These are phyloP conservation scores for Elaeis oleifera DNA, from an alignment of 202 grass and related monocot species.

Conservation along the genomic window DNA sequence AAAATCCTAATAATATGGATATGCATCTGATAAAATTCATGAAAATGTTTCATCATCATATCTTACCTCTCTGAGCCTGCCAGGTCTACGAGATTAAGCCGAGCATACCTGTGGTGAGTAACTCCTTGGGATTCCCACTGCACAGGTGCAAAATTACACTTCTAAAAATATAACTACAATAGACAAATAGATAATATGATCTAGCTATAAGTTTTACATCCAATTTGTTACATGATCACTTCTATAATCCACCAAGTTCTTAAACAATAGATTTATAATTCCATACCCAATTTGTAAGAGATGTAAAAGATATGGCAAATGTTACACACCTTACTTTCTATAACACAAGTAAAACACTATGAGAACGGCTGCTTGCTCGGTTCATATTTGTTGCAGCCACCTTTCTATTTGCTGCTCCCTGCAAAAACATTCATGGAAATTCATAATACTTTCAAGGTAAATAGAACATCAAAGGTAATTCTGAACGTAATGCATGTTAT, in stretches of 20 bases:
- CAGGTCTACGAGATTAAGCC: conserved; percentile 95
- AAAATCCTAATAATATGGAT: too few species aligned
- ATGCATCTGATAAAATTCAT: background rate
- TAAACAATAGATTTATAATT: too few species aligned
- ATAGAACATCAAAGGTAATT: background rate
- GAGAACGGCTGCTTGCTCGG: conserved; percentile 88
- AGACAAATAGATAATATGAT: conserved; percentile 5
- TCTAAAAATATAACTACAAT: background rate
- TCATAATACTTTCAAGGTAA: background rate
- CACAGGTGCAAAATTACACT: conserved; percentile 23
- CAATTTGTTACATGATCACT: too few species aligned
- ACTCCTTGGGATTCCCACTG: conserved; percentile 97
- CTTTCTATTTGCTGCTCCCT: conserved; percentile 94
- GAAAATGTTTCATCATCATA: conserved; percentile 6
- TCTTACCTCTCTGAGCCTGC: conserved; percentile 91
- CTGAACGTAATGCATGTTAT: too few species aligned
- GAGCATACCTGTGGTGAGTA: conserved; percentile 82
- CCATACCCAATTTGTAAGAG: too few species aligned
- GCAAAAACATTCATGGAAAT: conserved; percentile 26
- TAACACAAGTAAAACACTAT: conserved; percentile 94
- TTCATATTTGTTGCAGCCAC: conserved; percentile 99
- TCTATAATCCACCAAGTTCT: too few species aligned
- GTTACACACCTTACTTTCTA: conserved; percentile 88
- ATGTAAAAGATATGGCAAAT: conserved; percentile 3
- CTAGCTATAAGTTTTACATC: too few species aligned